phyloP scores from a whole-genome alignment of 2,329 filamentous ascomycete species.

The Lecanicillium sp. region DNA sequence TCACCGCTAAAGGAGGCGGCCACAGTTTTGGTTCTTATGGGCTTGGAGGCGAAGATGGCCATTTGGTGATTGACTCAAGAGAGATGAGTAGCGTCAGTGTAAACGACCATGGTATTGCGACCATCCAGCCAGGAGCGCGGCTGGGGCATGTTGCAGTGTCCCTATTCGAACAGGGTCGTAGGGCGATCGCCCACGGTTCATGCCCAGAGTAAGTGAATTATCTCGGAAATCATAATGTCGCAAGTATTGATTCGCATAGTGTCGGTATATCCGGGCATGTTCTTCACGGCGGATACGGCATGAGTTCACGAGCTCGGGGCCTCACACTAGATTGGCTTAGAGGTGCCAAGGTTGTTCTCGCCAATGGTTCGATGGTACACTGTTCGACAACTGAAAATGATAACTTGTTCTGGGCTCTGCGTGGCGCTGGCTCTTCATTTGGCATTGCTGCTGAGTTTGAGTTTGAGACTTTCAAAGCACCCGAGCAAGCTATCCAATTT shows the following conservation, averaged over 20 bases:
- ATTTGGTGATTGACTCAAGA: conserved; percentile 35
- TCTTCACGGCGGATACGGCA: conserved; percentile 18
- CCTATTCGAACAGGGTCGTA: conserved; percentile 32
- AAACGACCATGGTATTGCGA: conserved; percentile 25
- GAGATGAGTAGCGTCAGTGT: conserved; percentile 31
- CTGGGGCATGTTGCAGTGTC: conserved; percentile 41
- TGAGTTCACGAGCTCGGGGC: conserved; percentile 20
- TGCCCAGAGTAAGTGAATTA: conserved; percentile 40
- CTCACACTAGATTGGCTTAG: conserved; percentile 30
- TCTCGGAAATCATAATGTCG: not conserved
- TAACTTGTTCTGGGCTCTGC: conserved; percentile 39
- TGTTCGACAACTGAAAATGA: conserved; percentile 28
- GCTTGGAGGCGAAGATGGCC: conserved; percentile 35
- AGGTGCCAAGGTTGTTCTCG: conserved; percentile 31
- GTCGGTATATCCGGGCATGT: not conserved
- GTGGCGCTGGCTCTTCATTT: conserved; percentile 36
- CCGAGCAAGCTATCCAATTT: conserved; percentile 19
- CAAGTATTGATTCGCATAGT: not conserved
- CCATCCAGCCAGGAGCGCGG: conserved; percentile 39
- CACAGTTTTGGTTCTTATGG: conserved; percentile 49
- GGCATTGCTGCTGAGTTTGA: conserved; percentile 32
- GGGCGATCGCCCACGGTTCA: conserved; percentile 44
- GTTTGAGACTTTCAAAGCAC: conserved; percentile 23
- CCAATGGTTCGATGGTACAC: conserved; percentile 27
- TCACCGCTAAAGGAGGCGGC: conserved; percentile 46